Base-by-base conservation (phyloP, 2,329 filamentous ascomycete species). In the Stemphylium beticola region DNA sequence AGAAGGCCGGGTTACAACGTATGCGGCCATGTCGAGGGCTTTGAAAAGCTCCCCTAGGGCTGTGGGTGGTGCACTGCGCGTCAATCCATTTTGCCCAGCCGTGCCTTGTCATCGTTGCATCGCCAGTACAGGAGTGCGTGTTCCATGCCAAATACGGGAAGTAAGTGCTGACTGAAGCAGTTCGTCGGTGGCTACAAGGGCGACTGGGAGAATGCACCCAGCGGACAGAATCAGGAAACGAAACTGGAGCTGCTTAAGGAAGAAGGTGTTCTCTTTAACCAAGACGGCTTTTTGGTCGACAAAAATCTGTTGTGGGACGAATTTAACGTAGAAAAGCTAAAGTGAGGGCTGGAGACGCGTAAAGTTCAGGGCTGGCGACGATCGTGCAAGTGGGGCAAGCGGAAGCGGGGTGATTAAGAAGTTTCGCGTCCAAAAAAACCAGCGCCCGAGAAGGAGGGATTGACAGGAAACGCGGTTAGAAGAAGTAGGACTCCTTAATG, bases 101-200 rank as follows among this genome's bases (percentile, higher is more conserved):
- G 88, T 93, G 4, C 92, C 91, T 1, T 96, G 91, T 64, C 91
- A 96, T 74, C 83, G 92, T 9, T 88, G 93, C 18, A 84, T 96
- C 41, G 89, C 90, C 5, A 87, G 86, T 36, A 87, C 87, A 46
- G 87, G 90, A 11, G 80, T 81, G n/a, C 74, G 77, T 65, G 4
- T 22, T 10, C 38, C 22, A 11, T 14, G 14, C n/a, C 18, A 5
- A 8, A 12, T n/a, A n/a, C 15, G 7, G 6, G 12, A 15, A n/a
- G 7, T 14, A 18, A 20, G 26, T 42, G 49, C 54, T 62, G 36
- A 60, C 40, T 6, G 18, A 11, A 9, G 41, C 41, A 74, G 71
- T 75, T 75, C 17, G 68, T 92, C 18, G 89, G 89, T 37, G 88
- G 88, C 0, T 91, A 90, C 78, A 86, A 87, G 74, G 88, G 88